Percentiles rank a stretch among this genome's conserved stretches.
phyloP scores from a whole-genome alignment of 2,329 filamentous ascomycete genomes.

The Leptodontidium sp. region DNA sequence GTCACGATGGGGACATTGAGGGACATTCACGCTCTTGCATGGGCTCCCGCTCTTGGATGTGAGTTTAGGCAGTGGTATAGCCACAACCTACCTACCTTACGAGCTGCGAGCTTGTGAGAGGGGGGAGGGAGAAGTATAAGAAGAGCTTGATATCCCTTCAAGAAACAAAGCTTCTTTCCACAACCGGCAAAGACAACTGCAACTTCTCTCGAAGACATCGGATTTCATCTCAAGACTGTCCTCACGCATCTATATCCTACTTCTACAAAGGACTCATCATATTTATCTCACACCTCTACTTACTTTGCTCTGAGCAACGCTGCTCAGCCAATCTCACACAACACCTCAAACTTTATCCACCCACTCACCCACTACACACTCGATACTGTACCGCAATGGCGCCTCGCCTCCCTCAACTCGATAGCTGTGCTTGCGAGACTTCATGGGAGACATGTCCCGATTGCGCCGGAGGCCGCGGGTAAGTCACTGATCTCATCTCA shows the following conservation, averaged over 20 bases:
- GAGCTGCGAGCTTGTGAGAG: not conserved
- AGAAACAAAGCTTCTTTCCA: not conserved
- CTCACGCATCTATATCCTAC: not conserved
- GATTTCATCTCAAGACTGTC: not conserved
- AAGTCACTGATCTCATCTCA: too few relatives aligned
- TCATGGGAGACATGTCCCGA: too few relatives aligned
- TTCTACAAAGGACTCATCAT: not conserved
- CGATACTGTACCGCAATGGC: too few relatives aligned
- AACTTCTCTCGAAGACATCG: not conserved
- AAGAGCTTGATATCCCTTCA: constrained; percentile 5
- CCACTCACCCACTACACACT: too few relatives aligned
- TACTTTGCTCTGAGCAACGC: not conserved
- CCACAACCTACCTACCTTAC: not conserved
- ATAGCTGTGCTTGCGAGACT: too few relatives aligned
- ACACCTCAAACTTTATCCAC: too few relatives aligned
- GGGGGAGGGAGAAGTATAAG: constrained; percentile 12
- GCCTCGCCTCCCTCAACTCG: too few relatives aligned
- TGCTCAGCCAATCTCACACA: too few relatives aligned
- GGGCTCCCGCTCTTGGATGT: not conserved
- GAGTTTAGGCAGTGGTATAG: not conserved
- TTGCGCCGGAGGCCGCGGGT: too few relatives aligned
- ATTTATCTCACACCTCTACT: not conserved
- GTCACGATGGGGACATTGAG: not conserved
- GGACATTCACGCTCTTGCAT: not conserved
- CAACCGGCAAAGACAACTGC: not conserved